Evolutionary conservation across 1,139 yeast genomes (phyloP).

Genomic region (Magnusiomyces suaveolens): DNA sequence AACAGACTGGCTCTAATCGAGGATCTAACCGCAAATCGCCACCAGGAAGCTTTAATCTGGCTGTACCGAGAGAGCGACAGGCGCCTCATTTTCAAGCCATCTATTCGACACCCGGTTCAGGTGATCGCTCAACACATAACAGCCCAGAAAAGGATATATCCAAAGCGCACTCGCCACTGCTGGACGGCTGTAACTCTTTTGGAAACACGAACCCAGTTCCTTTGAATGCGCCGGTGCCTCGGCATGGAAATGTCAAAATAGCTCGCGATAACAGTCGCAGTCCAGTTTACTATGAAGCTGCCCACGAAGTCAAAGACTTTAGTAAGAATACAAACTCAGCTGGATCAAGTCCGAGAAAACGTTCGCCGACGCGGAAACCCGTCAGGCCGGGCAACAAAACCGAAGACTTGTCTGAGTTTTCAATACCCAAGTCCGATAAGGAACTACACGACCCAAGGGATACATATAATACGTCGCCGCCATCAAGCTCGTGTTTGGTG

Average conservation of each 20-base stretch:
- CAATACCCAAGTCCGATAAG: neutral
- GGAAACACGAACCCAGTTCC: neutral
- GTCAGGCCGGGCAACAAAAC: neutral
- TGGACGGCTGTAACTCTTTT: neutral
- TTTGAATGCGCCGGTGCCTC: neutral
- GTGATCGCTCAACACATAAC: neutral
- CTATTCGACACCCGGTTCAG: neutral
- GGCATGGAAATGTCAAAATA: neutral
- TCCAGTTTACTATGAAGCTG: neutral
- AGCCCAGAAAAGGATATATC: neutral
- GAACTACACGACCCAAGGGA: neutral
- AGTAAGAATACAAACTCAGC: neutral
- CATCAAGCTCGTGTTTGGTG: neutral
- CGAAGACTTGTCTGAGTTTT: neutral
- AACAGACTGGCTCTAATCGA: neutral
- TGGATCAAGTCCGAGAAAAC: neutral
- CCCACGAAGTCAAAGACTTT: neutral
- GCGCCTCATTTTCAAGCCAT: constrained; percentile 2
- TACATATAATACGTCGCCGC: neutral
- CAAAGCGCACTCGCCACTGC: neutral
- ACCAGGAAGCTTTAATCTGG: neutral
- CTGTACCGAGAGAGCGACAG: constrained; percentile 10
- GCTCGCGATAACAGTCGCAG: neutral
- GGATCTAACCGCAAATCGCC: neutral
- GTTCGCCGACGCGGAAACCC: neutral